Base-by-base conservation (phyloP, 345 rosid species). In the Brassica incana region DNA sequence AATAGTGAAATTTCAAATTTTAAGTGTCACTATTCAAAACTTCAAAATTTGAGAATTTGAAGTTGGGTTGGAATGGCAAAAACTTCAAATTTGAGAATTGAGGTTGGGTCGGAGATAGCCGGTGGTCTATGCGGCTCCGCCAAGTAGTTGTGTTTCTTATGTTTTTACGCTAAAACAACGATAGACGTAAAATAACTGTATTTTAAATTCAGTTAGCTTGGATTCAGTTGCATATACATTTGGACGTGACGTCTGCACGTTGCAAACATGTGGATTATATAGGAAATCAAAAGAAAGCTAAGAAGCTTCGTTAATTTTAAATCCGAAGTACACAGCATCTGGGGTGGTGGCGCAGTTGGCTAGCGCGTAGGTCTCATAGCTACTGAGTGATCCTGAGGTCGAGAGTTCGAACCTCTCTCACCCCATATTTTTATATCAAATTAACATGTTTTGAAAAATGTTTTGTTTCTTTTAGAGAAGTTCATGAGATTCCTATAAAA, bases 321-420 rank as follows among this genome's bases (percentile, higher is more conserved):
- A 45, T 45, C 5, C 54, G 54, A 11, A 45, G 5, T 0, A 45
- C 5, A 50, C 5, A 1, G 8, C 75, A 77, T 14, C 14, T 4
- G 94, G 93, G 91, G 92, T 88, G 92, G 93, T 86, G 93, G 97
- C 90, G 97, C 93, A 90, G 97, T 92, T 92, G 97, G 93, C 88
- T 90, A 90, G 98, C 93, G 91, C 92, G 94, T 87, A 87, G 97
- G 90, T 94, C 94, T 90, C 96, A 89, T 89, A 88, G 97, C 92
- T 84, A 66, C 61, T 27, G 93, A 88, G 97, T 83, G 1, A 94
- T 90, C 94, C 96, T 87, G 96, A 90, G 94, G 97, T 90, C 89
- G 97, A 92, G 97, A 89, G 94, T 86, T 88, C 86, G 92, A 87
- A 87, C 92, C 91, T 88, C 91, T 92, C 97, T 90, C 98, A 89